phyloP scores from a whole-genome alignment of 441 rosid genomes.

The Breynia disticha region DNA sequence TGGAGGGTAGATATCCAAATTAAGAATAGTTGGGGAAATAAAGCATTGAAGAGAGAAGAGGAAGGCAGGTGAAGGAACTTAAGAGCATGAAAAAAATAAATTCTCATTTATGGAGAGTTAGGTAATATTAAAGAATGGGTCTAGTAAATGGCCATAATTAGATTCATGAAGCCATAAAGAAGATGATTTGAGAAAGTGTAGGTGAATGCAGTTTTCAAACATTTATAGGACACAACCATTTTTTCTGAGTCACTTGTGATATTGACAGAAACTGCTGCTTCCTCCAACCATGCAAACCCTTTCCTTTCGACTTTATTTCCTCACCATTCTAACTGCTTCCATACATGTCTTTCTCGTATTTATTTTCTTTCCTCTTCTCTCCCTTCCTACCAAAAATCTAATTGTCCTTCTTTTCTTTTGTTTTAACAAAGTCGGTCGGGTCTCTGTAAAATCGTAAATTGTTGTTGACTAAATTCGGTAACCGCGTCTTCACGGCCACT shows the following conservation, averaged over 20 bases:
- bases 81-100: constrained; percentile 26
- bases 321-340: constrained; percentile 12
- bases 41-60: constrained; percentile 11
- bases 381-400: background rate
- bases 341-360: constrained; percentile 17
- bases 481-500: too few species aligned
- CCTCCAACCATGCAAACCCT: background rate
- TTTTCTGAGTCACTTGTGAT: constrained; percentile 10
- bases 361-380: constrained; percentile 4
- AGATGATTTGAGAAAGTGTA: constrained; percentile 28
- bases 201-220: constrained; percentile 45
- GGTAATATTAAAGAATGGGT: constrained; percentile 32
- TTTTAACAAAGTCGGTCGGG: background rate
- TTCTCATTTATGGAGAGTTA: constrained; percentile 30
- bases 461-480: too few species aligned
- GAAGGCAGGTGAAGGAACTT: constrained; percentile 21
- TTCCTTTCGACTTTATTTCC: constrained; percentile 2
- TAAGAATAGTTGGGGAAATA: constrained; percentile 6
- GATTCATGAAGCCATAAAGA: constrained; percentile 20
- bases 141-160: constrained; percentile 30
- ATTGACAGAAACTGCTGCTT: constrained; percentile 6
- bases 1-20: background rate
- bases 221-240: constrained; percentile 40
- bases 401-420: background rate
- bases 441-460: background rate